Conservation (phyloP, 495 filamentous ascomycete species). For the Astrothelium macrocarpum region DNA sequence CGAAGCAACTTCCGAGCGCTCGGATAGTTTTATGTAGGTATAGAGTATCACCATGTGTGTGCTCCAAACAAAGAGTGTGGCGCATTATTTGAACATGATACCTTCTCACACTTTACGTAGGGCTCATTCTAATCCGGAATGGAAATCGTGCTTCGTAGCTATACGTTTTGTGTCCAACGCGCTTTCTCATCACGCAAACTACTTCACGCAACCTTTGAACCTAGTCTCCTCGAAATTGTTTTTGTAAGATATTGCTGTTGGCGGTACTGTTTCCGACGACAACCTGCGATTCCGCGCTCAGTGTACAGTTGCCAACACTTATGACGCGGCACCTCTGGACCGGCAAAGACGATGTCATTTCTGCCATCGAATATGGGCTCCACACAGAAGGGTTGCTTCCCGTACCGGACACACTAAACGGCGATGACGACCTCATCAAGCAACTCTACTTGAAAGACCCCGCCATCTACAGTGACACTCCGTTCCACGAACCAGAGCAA, state of each 20-base stretch:
- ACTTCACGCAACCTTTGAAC: too few species aligned
- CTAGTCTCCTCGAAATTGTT: too few species aligned
- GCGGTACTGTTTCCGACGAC: too few species aligned
- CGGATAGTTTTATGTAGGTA: too few species aligned
- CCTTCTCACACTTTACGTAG: background rate
- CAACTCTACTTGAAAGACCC: background rate
- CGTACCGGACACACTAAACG: background rate
- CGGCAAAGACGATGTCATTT: background rate
- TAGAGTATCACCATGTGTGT: too few species aligned
- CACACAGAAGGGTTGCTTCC: background rate
- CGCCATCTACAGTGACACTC: background rate
- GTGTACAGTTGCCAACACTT: too few species aligned
- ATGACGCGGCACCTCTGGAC: background rate
- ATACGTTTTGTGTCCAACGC: background rate
- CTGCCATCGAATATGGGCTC: background rate
- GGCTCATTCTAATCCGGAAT: background rate
- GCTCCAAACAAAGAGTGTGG: too few species aligned
- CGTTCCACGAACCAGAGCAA: background rate
- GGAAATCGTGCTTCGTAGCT: background rate
- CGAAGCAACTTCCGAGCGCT: too few species aligned
- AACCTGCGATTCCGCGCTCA: too few species aligned
- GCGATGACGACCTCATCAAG: background rate
- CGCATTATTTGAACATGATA: too few species aligned
- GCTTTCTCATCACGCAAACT: background rate
- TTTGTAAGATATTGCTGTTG: too few species aligned